These are phyloP conservation scores for Fraxinus xanthoxyloides DNA, from an alignment of 305 asterid species.

Conservation along the genomic window DNA sequence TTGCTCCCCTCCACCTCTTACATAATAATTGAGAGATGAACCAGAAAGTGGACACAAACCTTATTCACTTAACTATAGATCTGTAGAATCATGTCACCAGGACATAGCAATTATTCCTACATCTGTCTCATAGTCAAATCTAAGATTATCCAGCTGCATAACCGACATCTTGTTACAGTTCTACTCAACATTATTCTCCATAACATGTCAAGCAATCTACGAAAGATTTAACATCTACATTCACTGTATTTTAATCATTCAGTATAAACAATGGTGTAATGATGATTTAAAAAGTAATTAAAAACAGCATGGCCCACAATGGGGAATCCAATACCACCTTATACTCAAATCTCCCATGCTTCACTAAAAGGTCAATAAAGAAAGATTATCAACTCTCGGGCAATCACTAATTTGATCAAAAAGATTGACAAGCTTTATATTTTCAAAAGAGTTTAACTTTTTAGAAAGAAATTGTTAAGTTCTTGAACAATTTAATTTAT, in stretches of 20 bases:
- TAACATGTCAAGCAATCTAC: not conserved
- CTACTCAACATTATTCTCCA: not conserved
- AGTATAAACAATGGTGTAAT: not conserved
- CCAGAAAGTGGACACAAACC: not conserved
- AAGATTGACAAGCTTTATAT: not conserved
- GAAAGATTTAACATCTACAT: constrained; percentile 16
- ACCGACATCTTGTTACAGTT: not conserved
- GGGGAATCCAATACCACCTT: not conserved
- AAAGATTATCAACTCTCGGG: not conserved
- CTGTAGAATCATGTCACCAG: not conserved
- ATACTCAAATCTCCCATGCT: constrained; percentile 7
- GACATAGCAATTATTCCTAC: not conserved
- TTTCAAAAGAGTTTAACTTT: not conserved
- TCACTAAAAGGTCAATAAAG: constrained; percentile 5
- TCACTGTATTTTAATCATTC: not conserved
- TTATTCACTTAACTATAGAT: not conserved
- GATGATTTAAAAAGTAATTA: not conserved
- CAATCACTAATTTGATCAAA: not conserved
- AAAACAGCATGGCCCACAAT: not conserved
- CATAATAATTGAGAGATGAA: not conserved
- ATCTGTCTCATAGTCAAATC: not conserved
- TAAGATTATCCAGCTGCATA: not conserved
- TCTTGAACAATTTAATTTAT: not conserved
- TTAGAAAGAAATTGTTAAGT: not conserved
- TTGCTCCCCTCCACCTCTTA: not conserved